Conservation (phyloP, 2,329 filamentous ascomycete genomes). For the Pyricularia sp. region DNA sequence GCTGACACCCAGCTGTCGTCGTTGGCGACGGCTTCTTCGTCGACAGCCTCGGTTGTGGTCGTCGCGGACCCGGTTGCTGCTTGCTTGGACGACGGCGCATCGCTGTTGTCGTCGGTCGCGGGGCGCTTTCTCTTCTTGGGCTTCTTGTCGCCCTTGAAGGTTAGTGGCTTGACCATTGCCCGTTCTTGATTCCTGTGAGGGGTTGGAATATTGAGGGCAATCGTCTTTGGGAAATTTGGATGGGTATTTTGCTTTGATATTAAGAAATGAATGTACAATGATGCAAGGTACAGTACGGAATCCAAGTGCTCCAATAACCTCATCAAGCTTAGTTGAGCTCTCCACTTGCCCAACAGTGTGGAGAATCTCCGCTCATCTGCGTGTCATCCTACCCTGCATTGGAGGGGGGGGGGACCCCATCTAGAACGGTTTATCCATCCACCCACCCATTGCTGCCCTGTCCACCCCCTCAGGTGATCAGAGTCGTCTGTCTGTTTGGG, state of each 20-base stretch:
- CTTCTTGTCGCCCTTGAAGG: conserved; percentile 97
- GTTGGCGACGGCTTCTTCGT: conserved; percentile 33
- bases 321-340: neutral
- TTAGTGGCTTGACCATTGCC: conserved; percentile 75
- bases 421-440: neutral
- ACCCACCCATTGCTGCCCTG: neutral
- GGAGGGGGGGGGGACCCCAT: neutral
- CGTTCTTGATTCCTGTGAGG: neutral
- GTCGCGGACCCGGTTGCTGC: conserved; percentile 20
- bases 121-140: conserved; percentile 78
- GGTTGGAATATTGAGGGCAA: neutral
- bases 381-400: neutral
- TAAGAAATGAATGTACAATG: neutral
- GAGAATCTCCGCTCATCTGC: neutral
- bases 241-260: neutral
- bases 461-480: neutral
- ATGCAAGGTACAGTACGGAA: no score
- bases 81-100: conserved; percentile 18
- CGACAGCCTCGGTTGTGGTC: conserved; percentile 21
- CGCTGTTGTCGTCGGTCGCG: conserved; percentile 17
- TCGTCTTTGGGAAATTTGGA: neutral
- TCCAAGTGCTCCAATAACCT: no score
- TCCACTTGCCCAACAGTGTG: neutral
- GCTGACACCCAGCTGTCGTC: conserved; percentile 92
- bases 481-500: neutral